A percentile compares a stretch with the other conserved stretches of the same genome.
Evolutionary conservation across 495 filamentous ascomycete species (phyloP).

Genomic region (Penicillium crystallinum): DNA sequence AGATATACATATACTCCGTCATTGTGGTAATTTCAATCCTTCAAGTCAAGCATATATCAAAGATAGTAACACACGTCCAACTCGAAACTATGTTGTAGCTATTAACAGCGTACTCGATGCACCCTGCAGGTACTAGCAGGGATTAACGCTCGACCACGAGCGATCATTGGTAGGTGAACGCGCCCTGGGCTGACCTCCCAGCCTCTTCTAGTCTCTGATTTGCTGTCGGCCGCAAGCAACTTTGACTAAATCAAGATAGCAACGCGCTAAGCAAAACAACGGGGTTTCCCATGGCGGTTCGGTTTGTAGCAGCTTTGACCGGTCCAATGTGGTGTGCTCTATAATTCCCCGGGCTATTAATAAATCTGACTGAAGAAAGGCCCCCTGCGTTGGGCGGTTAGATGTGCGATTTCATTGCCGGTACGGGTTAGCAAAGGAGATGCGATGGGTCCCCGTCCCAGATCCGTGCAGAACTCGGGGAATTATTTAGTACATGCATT

Average conservation of each 20-base stretch:
- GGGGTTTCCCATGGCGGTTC: conserved; percentile 13
- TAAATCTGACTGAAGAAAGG: conserved; percentile 10
- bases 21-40: conserved; percentile 10
- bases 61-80: conserved; percentile 25
- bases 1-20: conserved; percentile 24
- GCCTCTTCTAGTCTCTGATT: conserved; percentile 15
- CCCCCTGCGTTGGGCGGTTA: conserved; percentile 19
- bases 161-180: conserved; percentile 18
- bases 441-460: not conserved
- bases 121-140: conserved; percentile 27
- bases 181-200: conserved; percentile 17
- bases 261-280: conserved; percentile 29
- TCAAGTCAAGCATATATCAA: conserved; percentile 10
- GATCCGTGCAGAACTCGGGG: conserved; percentile 2
- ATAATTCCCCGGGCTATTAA: conserved; percentile 24
- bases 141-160: conserved; percentile 5
- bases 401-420: conserved; percentile 22
- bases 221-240: conserved; percentile 10
- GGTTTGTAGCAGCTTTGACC: not conserved
- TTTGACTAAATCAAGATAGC: conserved; percentile 19
- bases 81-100: conserved; percentile 21
- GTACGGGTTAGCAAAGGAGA: conserved; percentile 23
- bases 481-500: not conserved
- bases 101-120: conserved; percentile 25
- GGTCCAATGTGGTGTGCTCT: conserved; percentile 1